These are phyloP conservation scores for Phaffia tasmanica DNA, from an alignment of 768 basidiomycete genomes.

Conservation along the genomic window DNA sequence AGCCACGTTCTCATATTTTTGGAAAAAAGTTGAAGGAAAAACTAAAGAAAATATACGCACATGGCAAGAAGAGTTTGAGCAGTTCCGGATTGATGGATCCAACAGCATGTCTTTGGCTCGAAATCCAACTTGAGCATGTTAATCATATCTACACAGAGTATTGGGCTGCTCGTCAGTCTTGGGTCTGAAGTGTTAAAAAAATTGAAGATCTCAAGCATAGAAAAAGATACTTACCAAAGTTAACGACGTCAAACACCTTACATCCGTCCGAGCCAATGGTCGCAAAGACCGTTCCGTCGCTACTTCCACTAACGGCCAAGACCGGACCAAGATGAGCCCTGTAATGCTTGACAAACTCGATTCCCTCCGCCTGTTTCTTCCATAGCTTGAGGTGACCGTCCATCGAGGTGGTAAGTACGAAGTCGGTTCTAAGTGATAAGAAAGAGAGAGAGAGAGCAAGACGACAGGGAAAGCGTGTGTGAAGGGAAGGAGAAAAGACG, in stretches of 20 bases:
- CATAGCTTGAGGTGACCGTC: conserved; percentile 97
- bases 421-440: conserved; percentile 60
- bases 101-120: conserved; percentile 77
- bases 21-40: conserved; percentile 12
- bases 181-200: not conserved
- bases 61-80: conserved; percentile 80
- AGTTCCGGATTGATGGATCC: conserved; percentile 83
- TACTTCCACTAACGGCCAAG: conserved; percentile 67
- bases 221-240: conserved; percentile 62
- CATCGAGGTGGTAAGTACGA: conserved; percentile 82
- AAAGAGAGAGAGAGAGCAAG: conserved; percentile 10
- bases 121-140: conserved; percentile 88
- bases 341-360: conserved; percentile 98
- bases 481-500: not conserved
- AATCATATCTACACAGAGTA: conserved; percentile 75
- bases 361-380: conserved; percentile 92
- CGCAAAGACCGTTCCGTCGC: conserved; percentile 84
- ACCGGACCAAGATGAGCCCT: conserved; percentile 78
- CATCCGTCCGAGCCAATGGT: conserved; percentile 67
- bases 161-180: not conserved
- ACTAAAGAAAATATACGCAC: conserved; percentile 42
- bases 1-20: conserved; percentile 9
- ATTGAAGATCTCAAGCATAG: conserved; percentile 2
- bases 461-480: not conserved
- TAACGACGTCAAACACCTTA: conserved; percentile 94